phyloP scores from a whole-genome alignment of 306 rosid species.

The Cyclanthera cordifolia region DNA sequence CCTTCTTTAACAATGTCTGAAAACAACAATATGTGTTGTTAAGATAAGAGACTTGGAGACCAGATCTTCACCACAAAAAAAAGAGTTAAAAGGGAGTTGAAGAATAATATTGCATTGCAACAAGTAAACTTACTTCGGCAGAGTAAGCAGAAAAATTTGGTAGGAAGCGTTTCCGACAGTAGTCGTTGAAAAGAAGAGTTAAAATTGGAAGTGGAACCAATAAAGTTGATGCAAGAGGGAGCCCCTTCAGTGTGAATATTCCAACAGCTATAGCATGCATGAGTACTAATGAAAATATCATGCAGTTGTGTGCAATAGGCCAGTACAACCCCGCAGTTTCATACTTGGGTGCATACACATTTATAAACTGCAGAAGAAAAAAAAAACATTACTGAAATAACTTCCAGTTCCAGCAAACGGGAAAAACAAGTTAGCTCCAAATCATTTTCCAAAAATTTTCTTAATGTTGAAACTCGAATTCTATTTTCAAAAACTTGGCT shows the following conservation, averaged over 20 bases:
- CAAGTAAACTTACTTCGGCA: conserved; percentile 53
- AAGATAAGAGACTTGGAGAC: not conserved
- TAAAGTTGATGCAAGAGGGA: conserved; percentile 33
- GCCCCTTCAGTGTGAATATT: conserved; percentile 64
- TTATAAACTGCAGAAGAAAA: conserved; percentile 51
- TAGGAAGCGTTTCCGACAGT: conserved; percentile 90
- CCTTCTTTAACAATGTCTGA: conserved; percentile 26
- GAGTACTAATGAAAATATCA: conserved; percentile 76
- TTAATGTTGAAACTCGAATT: not conserved
- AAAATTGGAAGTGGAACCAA: conserved; percentile 63
- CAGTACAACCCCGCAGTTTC: conserved; percentile 89
- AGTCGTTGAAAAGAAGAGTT: conserved; percentile 79
- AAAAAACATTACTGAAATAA: conserved; percentile 9
- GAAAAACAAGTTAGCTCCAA: not conserved
- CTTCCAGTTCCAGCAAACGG: not conserved
- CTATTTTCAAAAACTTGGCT: not conserved
- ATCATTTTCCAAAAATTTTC: not conserved
- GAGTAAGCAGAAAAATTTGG: conserved; percentile 66
- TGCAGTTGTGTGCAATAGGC: conserved; percentile 75
- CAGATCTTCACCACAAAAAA: not conserved
- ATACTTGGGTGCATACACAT: conserved; percentile 61
- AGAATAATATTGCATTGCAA: not conserved
- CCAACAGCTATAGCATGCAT: conserved; percentile 92
- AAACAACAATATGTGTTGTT: not conserved
- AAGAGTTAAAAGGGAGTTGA: not conserved